A percentile compares a stretch with the other conserved stretches of the same genome.
These are phyloP conservation scores for Zygotorulaspora florentina DNA, from an alignment of 805 yeast species.

Conservation along the genomic window DNA sequence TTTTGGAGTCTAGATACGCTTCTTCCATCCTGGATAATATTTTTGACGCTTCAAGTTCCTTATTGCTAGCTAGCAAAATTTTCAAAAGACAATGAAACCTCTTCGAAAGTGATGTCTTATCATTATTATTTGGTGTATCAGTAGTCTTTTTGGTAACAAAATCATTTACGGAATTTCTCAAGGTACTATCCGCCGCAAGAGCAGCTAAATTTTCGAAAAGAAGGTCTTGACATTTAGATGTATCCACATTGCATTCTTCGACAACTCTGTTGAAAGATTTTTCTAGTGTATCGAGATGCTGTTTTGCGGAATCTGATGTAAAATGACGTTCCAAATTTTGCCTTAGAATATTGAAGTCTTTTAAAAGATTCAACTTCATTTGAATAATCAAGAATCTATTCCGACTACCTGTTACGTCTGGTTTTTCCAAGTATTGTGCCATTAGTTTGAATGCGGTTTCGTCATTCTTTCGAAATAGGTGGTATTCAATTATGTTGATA, in stretches of 20 bases:
- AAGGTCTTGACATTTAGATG: slow-evolving; percentile 18
- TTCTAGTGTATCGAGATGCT: slow-evolving; percentile 10
- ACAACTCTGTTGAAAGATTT: slow-evolving; percentile 15
- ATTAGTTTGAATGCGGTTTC: slow-evolving; percentile 21
- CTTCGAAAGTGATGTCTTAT: slow-evolving; percentile 16
- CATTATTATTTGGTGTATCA: slow-evolving; percentile 10
- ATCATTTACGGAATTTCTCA: slow-evolving; percentile 16
- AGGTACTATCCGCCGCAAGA: slow-evolving; percentile 15
- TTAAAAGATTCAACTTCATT: slow-evolving; percentile 25
- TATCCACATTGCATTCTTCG: slow-evolving; percentile 15
- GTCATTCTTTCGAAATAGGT: slow-evolving; percentile 18
- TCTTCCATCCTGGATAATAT: slow-evolving; percentile 36
- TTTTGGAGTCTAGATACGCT: slow-evolving; percentile 11
- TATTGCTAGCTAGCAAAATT: slow-evolving; percentile 22
- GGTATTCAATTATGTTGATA: slow-evolving; percentile 25
- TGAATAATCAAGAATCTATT: slow-evolving; percentile 20
- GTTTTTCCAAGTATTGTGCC: slow-evolving; percentile 23
- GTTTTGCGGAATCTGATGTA: slow-evolving; percentile 4
- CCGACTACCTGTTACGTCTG: slow-evolving; percentile 16
- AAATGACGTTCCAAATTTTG: slow-evolving; percentile 13
- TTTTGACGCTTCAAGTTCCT: slow-evolving; percentile 31
- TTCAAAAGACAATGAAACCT: slow-evolving; percentile 28
- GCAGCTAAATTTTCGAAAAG: slow-evolving; percentile 19
- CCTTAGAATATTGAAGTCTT: slow-evolving; percentile 24
- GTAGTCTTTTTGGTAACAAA: slow-evolving; percentile 14